phyloP scores from a whole-genome alignment of 2,329 filamentous ascomycete species.

The Cladosporium sp. region DNA sequence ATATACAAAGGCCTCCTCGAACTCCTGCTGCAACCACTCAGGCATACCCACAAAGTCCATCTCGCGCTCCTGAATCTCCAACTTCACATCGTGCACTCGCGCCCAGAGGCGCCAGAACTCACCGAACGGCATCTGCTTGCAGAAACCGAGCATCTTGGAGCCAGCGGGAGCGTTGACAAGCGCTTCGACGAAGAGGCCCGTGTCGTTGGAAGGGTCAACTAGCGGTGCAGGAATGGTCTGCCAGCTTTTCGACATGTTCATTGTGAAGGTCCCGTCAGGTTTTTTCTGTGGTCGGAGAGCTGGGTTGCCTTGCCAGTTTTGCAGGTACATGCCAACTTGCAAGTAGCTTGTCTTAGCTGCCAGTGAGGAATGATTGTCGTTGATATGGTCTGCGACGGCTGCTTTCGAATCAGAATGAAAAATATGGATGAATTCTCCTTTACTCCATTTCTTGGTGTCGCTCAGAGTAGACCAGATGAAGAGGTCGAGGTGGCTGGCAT shows the following conservation, averaged over 20 bases:
- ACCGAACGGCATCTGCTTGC: not conserved
- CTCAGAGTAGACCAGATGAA: constrained; percentile 39
- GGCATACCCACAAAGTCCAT: constrained; percentile 15
- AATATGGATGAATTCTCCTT: constrained; percentile 39
- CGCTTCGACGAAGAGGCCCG: constrained; percentile 30
- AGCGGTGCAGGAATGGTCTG: constrained; percentile 15
- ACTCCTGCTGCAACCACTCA: constrained; percentile 19
- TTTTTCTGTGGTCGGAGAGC: constrained; percentile 17
- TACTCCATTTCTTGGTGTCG: constrained; percentile 35
- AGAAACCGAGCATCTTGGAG: constrained; percentile 17
- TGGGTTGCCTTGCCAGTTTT: constrained; percentile 25
- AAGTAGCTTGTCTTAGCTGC: constrained; percentile 30
- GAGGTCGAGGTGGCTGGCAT: constrained; percentile 29
- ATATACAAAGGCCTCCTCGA: constrained; percentile 18
- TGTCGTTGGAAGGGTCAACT: constrained; percentile 27
- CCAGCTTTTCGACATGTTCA: not conserved
- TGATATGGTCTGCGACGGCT: constrained; percentile 30
- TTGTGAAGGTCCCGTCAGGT: constrained; percentile 15
- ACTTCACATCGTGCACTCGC: not conserved
- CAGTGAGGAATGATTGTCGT: constrained; percentile 24
- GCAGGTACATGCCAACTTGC: constrained; percentile 33
- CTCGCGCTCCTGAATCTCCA: not conserved
- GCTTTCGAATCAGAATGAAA: constrained; percentile 44
- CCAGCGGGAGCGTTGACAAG: constrained; percentile 19
- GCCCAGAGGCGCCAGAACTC: constrained; percentile 10